Base-by-base conservation (phyloP, 768 basidiomycete species). In the Amanita pseudoporphyria region DNA sequence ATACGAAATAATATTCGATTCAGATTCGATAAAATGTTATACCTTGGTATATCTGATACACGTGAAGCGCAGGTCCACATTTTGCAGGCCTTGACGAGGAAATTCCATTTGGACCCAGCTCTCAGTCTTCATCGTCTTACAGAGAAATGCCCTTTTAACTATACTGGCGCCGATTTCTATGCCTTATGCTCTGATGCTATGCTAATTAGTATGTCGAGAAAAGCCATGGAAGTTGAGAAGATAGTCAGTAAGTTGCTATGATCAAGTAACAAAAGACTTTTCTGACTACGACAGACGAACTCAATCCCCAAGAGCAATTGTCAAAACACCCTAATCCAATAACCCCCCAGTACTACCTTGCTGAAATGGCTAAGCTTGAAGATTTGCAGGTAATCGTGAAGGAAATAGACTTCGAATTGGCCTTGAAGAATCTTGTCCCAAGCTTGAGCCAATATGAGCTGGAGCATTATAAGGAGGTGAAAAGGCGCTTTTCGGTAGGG, bases 141-240 rank as follows among this genome's bases (percentile, higher is more conserved):
- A 18, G 71, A 80, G 22, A 67, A 69, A 30, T 98, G 94, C 53
- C 84, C 91, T 0, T 90, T 94, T 71, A 91, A 93, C 61, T 93
- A 85, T 61, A 98, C 96, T 2, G 96, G 96, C 38, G 96, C 96
- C 36, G 96, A 99, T 63, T 93, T 98, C 54, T 98, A 99, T 69
- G 96, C 96, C 0, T 70, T 99, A 7, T 98, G 96, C 64, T 87
- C 92, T 5, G 95, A 99, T 65, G 94, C 96, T 1, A 81, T 99
- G 76, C 72, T 99, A 50, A 87, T 88, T 62, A 91, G 96, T 9
- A 95, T 99, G 83, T 82, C 90, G 18, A 71, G 87, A 32, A 91
- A 85, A 56, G 94, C 96, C 0, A 76, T 78, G 53, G 77, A 76
- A 44, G 68, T 98, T 12, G 95, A 98, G 52, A 61, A 59, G 6